Conservation (phyloP, 2,329 filamentous ascomycete genomes). For the Sphaceloma murrayae region DNA sequence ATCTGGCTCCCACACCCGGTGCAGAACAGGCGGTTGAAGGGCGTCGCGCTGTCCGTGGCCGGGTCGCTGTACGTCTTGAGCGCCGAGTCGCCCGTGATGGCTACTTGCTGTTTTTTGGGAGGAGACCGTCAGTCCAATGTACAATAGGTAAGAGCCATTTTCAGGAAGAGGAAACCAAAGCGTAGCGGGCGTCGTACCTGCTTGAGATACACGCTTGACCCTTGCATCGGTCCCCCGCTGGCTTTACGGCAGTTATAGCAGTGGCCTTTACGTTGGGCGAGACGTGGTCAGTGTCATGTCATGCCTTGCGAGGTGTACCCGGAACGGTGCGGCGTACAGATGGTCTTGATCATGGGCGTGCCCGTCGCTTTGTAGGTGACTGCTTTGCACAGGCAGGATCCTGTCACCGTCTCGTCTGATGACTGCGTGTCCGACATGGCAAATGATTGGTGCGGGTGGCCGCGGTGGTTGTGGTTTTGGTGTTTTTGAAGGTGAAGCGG, state of each 20-base stretch:
- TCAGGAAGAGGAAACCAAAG: too few relatives aligned
- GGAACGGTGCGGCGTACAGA: constrained; percentile 7
- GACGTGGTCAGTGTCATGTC: too few relatives aligned
- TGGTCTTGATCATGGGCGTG: constrained; percentile 4
- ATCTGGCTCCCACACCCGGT: constrained; percentile 1
- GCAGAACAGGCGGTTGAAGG: constrained; percentile 11
- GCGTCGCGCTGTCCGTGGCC: constrained; percentile 8
- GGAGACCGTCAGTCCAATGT: too few relatives aligned
- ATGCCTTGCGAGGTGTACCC: too few relatives aligned
- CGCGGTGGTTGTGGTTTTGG: background rate
- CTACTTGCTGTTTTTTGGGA: background rate
- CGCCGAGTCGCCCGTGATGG: background rate
- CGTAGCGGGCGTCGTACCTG: background rate
- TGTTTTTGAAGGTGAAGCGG: too few relatives aligned
- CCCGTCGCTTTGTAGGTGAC: constrained; percentile 13
- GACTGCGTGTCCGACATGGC: too few relatives aligned
- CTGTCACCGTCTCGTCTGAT: constrained; percentile 3
- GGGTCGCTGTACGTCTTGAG: constrained; percentile 5
- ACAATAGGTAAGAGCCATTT: too few relatives aligned
- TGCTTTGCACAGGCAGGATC: constrained; percentile 14
- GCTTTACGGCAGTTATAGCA: constrained; percentile 16
- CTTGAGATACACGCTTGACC: constrained; percentile 10
- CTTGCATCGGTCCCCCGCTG: constrained; percentile 8
- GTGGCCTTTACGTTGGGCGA: too few relatives aligned
- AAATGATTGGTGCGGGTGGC: background rate